These are phyloP conservation scores for Thielaviopsis populi DNA, from an alignment of 2,329 filamentous ascomycete genomes.

Conservation along the genomic window DNA sequence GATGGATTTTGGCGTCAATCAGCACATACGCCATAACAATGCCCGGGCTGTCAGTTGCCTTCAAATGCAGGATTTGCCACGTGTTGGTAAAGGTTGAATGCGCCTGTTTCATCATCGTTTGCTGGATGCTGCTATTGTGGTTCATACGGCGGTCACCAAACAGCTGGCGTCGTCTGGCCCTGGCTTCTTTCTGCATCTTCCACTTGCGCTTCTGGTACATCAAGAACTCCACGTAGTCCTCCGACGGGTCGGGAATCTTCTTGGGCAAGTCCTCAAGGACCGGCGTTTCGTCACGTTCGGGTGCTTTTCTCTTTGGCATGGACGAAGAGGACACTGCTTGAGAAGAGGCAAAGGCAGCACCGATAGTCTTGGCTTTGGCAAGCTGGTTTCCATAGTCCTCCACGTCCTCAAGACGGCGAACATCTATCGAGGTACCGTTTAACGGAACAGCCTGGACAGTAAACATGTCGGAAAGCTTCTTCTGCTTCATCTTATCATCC, in stretches of 20 bases:
- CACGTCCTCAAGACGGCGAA: slow-evolving; percentile 49
- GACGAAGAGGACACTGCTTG: slow-evolving; percentile 27
- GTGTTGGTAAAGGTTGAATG: slow-evolving; percentile 80
- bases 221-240: slow-evolving; percentile 79
- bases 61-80: slow-evolving; percentile 87
- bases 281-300: slow-evolving; percentile 34
- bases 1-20: slow-evolving; percentile 84
- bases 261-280: slow-evolving; percentile 60
- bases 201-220: slow-evolving; percentile 97
- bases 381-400: slow-evolving; percentile 62
- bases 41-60: slow-evolving; percentile 67
- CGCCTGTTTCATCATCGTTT: slow-evolving; percentile 77
- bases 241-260: slow-evolving; percentile 56
- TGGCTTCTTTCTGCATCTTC: slow-evolving; percentile 90
- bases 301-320: slow-evolving; percentile 57
- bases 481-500: slow-evolving; percentile 95
- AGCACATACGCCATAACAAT: slow-evolving; percentile 79
- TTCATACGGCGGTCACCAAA: slow-evolving; percentile 66
- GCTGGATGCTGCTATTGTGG: slow-evolving; percentile 41
- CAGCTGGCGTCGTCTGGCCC: slow-evolving; percentile 69
- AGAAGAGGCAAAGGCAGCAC: slow-evolving; percentile 41
- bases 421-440: slow-evolving; percentile 52
- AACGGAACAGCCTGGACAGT: slow-evolving; percentile 48
- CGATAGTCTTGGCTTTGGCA: slow-evolving; percentile 47
- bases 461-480: slow-evolving; percentile 94